Evolutionary conservation across 768 basidiomycete species (phyloP), one percentile per base, ranked within the genome.

Genomic region (Phlebiopsis flavidoalba): DNA sequence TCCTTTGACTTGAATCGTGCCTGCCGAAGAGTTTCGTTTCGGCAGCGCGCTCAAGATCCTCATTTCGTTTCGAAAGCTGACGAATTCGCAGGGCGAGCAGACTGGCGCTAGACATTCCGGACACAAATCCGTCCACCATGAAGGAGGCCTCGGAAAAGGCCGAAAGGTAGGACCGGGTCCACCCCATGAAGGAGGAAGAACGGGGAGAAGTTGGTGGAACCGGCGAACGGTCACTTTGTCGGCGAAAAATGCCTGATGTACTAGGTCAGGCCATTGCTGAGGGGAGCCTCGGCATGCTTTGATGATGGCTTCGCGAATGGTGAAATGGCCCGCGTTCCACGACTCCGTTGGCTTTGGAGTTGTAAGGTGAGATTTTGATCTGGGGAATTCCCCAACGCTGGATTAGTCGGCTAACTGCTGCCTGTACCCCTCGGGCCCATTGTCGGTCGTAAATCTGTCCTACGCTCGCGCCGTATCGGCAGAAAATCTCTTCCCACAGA

Each of bases 241-340:
- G 0, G 72, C 67, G 63, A 66, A 72, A 14, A 69, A 53, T 0
- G 65, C 72, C 5, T 57, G 35, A 0, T 64, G 69, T 0, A 69
- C 58, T n/a, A 21, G 53, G 0, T 62, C 48, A 4, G 70, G 69
- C 73, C 73, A 74, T n/a, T 59, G 37, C 0, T 21, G 31, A 0
- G 63, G 40, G 1, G 67, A 53, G 8, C 66, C 65, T 0, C 64
- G 36, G 51, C 69, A 71, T 1, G 66, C 24, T 36, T 73, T 73
- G 0, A 76, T 55, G 8, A 76, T 43, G 0, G 71, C 71, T 59
- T 76, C 73, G 11, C 76, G 43, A 6, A 76, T 60, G 0, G 51
- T 67, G n/a, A 59, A 69, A 31, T 77, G 76, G 10, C 71, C n/a
- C 65, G 15, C 69, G 57, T 68, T 78, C 74, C 0, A 77, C 73